phyloP scores from a whole-genome alignment of 2,329 filamentous ascomycete genomes.

The Lachnellula suecica region DNA sequence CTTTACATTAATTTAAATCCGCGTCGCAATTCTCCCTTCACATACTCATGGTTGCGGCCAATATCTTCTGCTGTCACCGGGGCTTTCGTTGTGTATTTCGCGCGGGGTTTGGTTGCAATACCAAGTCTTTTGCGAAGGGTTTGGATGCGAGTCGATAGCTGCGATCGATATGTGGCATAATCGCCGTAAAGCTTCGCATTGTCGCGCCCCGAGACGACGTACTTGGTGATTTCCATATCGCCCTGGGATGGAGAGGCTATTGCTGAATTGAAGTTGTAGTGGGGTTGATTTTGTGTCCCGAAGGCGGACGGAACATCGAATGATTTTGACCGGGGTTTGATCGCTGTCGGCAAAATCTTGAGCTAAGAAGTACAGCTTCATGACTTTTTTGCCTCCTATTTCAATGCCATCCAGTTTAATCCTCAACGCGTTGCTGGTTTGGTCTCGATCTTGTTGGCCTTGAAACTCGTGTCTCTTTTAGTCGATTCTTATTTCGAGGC shows the following conservation, averaged over 20 bases:
- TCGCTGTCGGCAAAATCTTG: too few species aligned
- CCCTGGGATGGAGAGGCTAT: background rate
- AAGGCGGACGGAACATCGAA: too few species aligned
- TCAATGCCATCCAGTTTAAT: background rate
- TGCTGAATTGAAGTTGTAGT: background rate
- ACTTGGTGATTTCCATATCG: conserved; percentile 72
- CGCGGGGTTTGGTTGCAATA: conserved; percentile 78
- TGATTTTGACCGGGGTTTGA: background rate
- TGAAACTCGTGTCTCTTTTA: background rate
- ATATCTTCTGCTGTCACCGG: conserved; percentile 74
- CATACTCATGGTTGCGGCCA: conserved; percentile 72
- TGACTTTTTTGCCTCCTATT: background rate
- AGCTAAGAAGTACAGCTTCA: background rate
- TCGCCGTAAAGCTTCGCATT: conserved; percentile 85
- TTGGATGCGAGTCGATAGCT: conserved; percentile 77
- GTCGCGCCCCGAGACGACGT: conserved; percentile 76
- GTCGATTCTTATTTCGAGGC: conserved; percentile 7
- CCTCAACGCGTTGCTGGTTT: background rate
- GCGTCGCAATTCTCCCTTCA: conserved; percentile 1
- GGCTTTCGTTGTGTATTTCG: conserved; percentile 76
- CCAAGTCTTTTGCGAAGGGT: conserved; percentile 83
- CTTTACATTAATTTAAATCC: conserved; percentile 13
- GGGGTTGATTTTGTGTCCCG: background rate
- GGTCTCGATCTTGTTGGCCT: background rate
- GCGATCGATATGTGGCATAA: conserved; percentile 79